Evolutionary conservation across 176 grass and related monocot genomes (phyloP), one percentile per base, ranked within the genome.

Genomic region (Coix lacrymajobi): DNA sequence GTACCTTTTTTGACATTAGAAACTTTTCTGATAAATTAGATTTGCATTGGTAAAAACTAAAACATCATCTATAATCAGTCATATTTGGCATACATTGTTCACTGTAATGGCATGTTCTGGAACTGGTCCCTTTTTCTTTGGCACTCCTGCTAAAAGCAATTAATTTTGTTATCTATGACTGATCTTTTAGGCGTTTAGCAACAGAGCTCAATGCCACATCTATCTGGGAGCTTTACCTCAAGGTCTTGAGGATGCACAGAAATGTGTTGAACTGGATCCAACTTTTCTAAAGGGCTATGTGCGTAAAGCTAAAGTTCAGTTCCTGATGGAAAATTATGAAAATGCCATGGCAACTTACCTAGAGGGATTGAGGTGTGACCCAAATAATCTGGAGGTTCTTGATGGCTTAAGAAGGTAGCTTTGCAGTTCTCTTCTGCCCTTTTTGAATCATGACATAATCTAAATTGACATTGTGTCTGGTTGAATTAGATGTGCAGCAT

Each of bases 311-410:
- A 86, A 78, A 32, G 34, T 64, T 41, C 88, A 85, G 66, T 85
- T 85, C 28, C 72, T 85, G 22, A 85, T 89, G 88, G n/a, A 64
- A 24, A 76, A 77, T 43, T 89, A 85, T 77, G 83, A 89, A 69
- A 82, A 70, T 85, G 71, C 88, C 77, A 45, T 89, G 64, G 43
- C 54, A 81, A 89, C 83, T 25, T 93, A 93, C 20, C 26, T 89
- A 66, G 85, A 89, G 66, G 87, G 84, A 76, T 86, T 93, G 78
- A 93, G 69, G 67, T 83, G 85, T 90, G 91, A 93, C 6, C 91
- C 91, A 51, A 93, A 79, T 78, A 93, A 81, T 70, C 77, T 78
- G 28, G 85, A 79, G 41, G 51, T 90, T 57, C 58, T 89, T 77
- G 56, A 89, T 89, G 88, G 88, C 54, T 64, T 89, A 76, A 81